Base-by-base conservation (phyloP, 768 basidiomycete species). In the Podaxis carcinomalis region DNA sequence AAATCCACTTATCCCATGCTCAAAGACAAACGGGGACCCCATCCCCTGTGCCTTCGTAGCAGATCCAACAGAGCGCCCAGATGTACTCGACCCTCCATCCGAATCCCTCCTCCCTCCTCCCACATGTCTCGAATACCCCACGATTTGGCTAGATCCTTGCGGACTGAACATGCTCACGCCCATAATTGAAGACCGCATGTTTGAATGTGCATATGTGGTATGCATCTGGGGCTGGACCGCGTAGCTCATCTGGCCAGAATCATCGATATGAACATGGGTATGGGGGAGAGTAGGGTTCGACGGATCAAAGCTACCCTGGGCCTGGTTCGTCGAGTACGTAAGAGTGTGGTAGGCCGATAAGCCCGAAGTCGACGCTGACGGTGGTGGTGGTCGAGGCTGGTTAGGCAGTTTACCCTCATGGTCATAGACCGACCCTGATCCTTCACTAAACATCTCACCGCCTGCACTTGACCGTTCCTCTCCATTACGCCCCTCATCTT, bases 41-140 rank as follows among this genome's bases (percentile, higher is more conserved):
- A 51, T 40, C 19, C 47, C 47, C 19, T 51, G 57, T 7, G 42
- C 11, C 23, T 51, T 50, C n/a, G 5, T 10, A 28, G 7, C 2
- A 40, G 36, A 50, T 40, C 37, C 23, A 14, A 51, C 23, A 28
- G 56, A 59, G 23, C 21, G 32, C 13, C 50, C 37, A 16, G 57
- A 59, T n/a, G 19, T 51, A 57, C 56, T 57, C 28, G 46, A 57
- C 10, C 56, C 47, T 49, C 47, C 47, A 50, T 37, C 46, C 19
- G 56, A 57, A 35, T 57, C 47, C 47, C 56, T 35, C 32, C 25
- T 57, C 35, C 56, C 50, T 19, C 6, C 42, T 23, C 32, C 32
- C 19, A 44, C 56, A 47, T 49, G 21, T 49, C 47, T 49, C 19
- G 36, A 35, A 36, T 50, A 50, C 4, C 23, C 47, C 3, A 47